Evolutionary conservation across 805 yeast genomes (phyloP).

Genomic region (Hanseniaspora nectarophila): DNA sequence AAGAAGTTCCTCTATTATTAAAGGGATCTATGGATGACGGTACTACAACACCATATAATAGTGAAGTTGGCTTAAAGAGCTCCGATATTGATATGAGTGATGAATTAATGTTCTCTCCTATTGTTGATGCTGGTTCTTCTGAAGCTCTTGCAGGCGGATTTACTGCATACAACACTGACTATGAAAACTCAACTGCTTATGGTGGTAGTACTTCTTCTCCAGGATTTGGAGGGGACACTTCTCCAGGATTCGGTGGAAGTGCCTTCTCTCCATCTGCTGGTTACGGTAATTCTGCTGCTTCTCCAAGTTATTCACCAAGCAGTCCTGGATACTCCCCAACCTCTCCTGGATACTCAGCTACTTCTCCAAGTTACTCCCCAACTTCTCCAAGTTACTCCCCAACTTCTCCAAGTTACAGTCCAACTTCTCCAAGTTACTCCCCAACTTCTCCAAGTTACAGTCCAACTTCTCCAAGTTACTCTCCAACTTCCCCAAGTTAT

Average conservation of each 20-base stretch:
- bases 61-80: conserved; percentile 47
- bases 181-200: conserved; percentile 47
- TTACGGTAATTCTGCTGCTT: conserved; percentile 53
- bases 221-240: conserved; percentile 41
- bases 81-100: conserved; percentile 52
- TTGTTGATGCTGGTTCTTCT: conserved; percentile 71
- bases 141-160: conserved; percentile 71
- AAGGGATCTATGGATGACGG: conserved; percentile 45
- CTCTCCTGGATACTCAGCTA: conserved; percentile 64
- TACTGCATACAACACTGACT: conserved; percentile 70
- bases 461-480: conserved; percentile 43
- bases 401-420: conserved; percentile 56
- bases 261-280: conserved; percentile 69
- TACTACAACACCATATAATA: conserved; percentile 84
- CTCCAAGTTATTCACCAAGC: conserved; percentile 54
- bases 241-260: conserved; percentile 62
- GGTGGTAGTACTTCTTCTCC: conserved; percentile 52
- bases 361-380: conserved; percentile 57
- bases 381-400: conserved; percentile 76
- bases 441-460: conserved; percentile 47
- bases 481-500: conserved; percentile 60
- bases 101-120: conserved; percentile 83
- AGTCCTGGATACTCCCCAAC: conserved; percentile 71
- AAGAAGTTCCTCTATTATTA: conserved; percentile 19
- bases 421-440: conserved; percentile 47